phyloP scores from a whole-genome alignment of 352 stramenopile genomes.

The Blastocystis sp. region DNA sequence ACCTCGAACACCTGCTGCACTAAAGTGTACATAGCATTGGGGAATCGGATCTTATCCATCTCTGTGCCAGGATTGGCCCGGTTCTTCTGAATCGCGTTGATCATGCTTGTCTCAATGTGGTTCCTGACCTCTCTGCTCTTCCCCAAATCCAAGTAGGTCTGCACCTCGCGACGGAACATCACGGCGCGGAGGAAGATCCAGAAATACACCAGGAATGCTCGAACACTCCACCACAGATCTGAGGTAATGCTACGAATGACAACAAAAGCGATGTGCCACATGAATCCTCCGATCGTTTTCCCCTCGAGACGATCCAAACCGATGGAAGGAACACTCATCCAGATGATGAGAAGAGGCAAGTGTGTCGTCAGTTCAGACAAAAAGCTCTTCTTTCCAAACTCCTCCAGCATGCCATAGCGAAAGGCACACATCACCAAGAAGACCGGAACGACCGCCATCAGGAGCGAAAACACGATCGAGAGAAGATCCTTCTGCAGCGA shows the following conservation, averaged over 20 bases:
- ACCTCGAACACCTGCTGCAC: neutral
- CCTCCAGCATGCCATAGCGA: neutral
- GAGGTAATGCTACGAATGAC: neutral
- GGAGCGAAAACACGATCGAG: neutral
- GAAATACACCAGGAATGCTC: neutral
- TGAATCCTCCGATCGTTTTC: neutral
- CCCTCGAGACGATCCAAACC: neutral
- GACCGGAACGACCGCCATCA: neutral
- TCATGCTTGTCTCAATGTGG: conserved; percentile 1
- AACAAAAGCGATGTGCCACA: neutral
- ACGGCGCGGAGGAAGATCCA: neutral
- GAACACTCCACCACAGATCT: neutral
- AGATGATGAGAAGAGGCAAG: conserved; percentile 6
- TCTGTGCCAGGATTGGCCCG: neutral
- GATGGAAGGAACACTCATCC: neutral
- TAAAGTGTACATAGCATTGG: conserved; percentile 6
- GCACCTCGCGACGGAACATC: neutral
- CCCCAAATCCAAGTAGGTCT: neutral
- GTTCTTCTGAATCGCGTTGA: neutral
- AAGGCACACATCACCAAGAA: neutral
- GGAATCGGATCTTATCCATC: neutral
- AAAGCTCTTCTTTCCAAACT: neutral
- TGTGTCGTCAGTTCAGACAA: neutral
- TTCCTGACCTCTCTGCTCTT: neutral
- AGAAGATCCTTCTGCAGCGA: neutral